Evolutionary conservation across 495 filamentous ascomycete genomes (phyloP), one percentile per base, ranked within the genome.

Genomic region (Penicillium chermesinum): DNA sequence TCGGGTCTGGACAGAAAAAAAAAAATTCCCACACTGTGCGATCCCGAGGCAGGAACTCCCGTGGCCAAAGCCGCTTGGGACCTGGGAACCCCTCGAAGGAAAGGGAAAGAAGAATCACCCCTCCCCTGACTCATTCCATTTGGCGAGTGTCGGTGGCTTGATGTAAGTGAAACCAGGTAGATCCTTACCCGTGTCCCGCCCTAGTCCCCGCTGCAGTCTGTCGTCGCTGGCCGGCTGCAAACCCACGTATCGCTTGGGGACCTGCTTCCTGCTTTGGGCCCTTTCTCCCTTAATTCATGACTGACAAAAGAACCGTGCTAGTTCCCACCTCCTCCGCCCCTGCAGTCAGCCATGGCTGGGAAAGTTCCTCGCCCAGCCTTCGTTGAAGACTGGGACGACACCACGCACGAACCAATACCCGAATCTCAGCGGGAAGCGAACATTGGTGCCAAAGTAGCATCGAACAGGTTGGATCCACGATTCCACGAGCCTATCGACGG

Each of bases 361-460:
- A 68, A 64, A 56, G 57, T 46, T 41, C 65, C 64, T 48, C 67
- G 53, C 38, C 67, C 72, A 48, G 77, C 80, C 50, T 75, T 67
- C 40, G 63, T 70, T 61, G 80, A 83, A 56, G 81, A 83, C 51
- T 81, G 65, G 56, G 71, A 80, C 54, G 78, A 81, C 54, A 75
- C 77, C 35, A 59, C 65, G 19, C 63, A 74, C 55, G 65, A 57
- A 34, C 68, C 62, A 38, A 61, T 74, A 44, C 71, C 73, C 42
- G 73, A 74, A 14, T 76, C 74, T 42, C 71, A 73, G 43, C 67
- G 69, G 55, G 64, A 68, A 46, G 78, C 81, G 62, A 67, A 64
- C 49, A 53, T 52, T 38, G 57, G 76, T 53, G 69, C 73, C 38
- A 80, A 75, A 71, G 59, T 76, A 45, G 71, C 74, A 46, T 73